A percentile compares a stretch with the other conserved stretches of the same genome.
These are phyloP conservation scores for Pleurotus cornucopiae DNA, from an alignment of 768 basidiomycete genomes.

Conservation along the genomic window DNA sequence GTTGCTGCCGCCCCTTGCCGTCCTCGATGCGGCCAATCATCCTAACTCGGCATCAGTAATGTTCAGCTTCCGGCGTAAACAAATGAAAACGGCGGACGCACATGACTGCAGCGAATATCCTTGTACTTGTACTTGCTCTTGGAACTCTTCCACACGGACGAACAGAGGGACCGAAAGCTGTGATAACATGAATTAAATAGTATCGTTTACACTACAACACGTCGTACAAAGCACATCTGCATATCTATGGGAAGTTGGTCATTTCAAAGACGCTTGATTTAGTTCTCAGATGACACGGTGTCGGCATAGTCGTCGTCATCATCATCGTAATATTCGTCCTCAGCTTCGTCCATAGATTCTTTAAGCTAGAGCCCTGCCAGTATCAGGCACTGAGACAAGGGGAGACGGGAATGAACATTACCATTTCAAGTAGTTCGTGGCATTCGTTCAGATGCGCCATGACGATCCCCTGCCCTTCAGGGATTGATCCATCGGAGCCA, in stretches of 20 bases:
- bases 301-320: conserved; percentile 39
- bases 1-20: no score
- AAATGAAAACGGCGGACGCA: no score
- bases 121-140: no score
- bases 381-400: background rate
- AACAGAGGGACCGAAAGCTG: background rate
- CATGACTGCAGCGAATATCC: no score
- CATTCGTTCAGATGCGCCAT: conserved; percentile 96
- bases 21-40: no score
- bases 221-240: conserved; percentile 12
- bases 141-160: background rate
- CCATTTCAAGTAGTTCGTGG: conserved; percentile 95
- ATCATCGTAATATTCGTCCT: conserved; percentile 50
- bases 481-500: conserved; percentile 81
- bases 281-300: background rate
- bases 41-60: no score
- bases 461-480: conserved; percentile 94
- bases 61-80: no score
- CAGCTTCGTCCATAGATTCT: conserved; percentile 77
- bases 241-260: background rate
- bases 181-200: background rate
- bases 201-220: background rate
- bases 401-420: conserved; percentile 25
- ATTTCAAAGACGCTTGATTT: background rate
- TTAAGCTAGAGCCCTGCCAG: conserved; percentile 48